Conservation (phyloP, 495 filamentous ascomycete species). For the Terfezia claveryi region DNA sequence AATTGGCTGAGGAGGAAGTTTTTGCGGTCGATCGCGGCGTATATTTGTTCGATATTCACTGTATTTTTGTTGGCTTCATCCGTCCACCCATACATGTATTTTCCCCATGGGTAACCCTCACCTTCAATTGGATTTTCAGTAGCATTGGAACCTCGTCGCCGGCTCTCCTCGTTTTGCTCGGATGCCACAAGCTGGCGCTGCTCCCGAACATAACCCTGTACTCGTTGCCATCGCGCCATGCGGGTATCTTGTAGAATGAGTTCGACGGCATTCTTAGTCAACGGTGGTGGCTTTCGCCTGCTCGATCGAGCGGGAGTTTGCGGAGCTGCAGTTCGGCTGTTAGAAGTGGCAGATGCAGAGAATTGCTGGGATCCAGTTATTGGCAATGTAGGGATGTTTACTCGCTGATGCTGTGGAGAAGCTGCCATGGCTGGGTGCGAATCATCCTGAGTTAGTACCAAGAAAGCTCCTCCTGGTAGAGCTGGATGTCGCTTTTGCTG, state of each 20-base stretch:
- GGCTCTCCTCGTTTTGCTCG: neutral
- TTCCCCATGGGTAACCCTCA: neutral
- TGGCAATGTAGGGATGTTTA: conserved; percentile 10
- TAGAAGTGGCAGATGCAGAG: conserved; percentile 15
- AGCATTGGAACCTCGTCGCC: neutral
- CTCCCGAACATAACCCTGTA: conserved; percentile 15
- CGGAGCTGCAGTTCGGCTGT: neutral
- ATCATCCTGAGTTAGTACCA: conserved; percentile 9
- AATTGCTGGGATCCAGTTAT: conserved; percentile 13
- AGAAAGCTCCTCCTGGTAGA: conserved; percentile 12
- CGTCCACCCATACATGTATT: neutral
- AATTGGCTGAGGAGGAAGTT: conserved; percentile 11
- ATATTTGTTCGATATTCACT: neutral
- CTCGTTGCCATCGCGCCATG: conserved; percentile 18
- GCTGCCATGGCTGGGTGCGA: neutral
- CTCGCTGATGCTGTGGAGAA: conserved; percentile 9
- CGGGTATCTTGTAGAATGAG: conserved; percentile 16
- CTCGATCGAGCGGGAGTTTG: conserved; percentile 6
- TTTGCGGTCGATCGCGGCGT: conserved; percentile 9
- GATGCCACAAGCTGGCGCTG: conserved; percentile 6
- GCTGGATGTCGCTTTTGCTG: neutral
- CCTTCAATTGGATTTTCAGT: neutral
- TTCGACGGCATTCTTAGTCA: conserved; percentile 14
- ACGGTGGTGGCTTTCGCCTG: conserved; percentile 8
- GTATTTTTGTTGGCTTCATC: neutral